These are phyloP conservation scores for Fraxinus cuspidata DNA, from an alignment of 257 asterid species.

Conservation along the genomic window DNA sequence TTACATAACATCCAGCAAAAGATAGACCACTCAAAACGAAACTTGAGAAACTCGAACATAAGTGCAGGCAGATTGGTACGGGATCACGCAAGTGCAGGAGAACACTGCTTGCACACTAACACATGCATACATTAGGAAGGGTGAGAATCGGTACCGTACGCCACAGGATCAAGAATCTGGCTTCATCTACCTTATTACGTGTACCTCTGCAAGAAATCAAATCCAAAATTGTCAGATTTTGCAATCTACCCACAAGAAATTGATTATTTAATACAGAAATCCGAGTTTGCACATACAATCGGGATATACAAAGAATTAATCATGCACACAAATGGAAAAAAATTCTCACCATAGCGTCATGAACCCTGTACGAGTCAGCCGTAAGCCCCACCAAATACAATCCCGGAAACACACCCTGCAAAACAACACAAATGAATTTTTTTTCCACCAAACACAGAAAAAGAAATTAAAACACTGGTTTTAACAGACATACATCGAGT, in stretches of 20 bases:
- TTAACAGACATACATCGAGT: slow-evolving; percentile 56
- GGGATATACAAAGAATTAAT: background rate
- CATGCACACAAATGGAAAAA: slow-evolving; percentile 16
- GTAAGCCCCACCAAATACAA: slow-evolving; percentile 67
- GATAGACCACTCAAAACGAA: background rate
- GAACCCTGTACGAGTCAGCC: slow-evolving; percentile 54
- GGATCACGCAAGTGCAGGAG: background rate
- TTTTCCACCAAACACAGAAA: background rate
- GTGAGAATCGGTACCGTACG: slow-evolving; percentile 2
- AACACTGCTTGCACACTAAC: slow-evolving; percentile 6
- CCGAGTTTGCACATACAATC: background rate
- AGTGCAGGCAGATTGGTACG: slow-evolving; percentile 4
- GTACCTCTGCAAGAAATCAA: slow-evolving; percentile 36
- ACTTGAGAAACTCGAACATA: background rate
- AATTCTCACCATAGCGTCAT: slow-evolving; percentile 55
- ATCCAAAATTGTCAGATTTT: slow-evolving; percentile 4
- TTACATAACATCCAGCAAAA: background rate
- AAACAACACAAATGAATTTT: background rate
- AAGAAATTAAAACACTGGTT: background rate
- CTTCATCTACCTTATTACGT: slow-evolving; percentile 17
- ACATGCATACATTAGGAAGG: background rate
- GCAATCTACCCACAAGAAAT: slow-evolving; percentile 13
- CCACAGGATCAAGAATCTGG: slow-evolving; percentile 6
- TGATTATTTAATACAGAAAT: background rate
- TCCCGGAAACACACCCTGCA: slow-evolving; percentile 73